Evolutionary conservation across 2,329 filamentous ascomycete species (phyloP).

Genomic region (Botrytis tulipae): DNA sequence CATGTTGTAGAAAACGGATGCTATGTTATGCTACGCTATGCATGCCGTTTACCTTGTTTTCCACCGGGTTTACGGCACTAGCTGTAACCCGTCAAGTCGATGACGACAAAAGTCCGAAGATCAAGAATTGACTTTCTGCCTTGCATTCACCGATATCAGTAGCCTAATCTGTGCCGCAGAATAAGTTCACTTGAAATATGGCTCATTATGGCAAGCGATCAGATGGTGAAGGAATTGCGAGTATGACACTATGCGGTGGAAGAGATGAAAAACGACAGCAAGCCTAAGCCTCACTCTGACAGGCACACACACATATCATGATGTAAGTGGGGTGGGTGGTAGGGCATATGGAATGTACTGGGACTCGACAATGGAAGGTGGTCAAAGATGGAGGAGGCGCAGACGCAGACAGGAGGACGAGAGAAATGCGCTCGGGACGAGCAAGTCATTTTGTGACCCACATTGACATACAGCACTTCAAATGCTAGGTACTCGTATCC

Average conservation of each 20-base stretch:
- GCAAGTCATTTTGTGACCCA: neutral
- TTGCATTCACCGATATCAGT: neutral
- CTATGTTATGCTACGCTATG: neutral
- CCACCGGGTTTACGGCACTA: neutral
- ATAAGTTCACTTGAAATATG: neutral
- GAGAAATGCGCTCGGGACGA: neutral
- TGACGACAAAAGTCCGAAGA: neutral
- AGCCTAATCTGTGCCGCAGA: neutral
- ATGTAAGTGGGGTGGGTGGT: neutral
- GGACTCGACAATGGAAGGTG: neutral
- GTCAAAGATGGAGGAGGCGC: constrained; percentile 4
- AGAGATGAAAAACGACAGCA: neutral
- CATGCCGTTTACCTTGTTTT: neutral
- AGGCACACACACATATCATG: neutral
- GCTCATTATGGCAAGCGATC: neutral
- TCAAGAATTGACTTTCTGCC: neutral
- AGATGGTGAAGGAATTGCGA: neutral
- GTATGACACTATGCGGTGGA: neutral
- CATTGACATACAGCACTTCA: neutral
- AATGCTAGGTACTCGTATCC: neutral
- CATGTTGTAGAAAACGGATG: neutral
- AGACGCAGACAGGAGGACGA: neutral
- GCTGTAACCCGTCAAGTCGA: neutral
- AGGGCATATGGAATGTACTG: neutral
- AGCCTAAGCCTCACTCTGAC: neutral